Conservation (phyloP, 441 rosid species). For the Pelargonium citronellum region DNA sequence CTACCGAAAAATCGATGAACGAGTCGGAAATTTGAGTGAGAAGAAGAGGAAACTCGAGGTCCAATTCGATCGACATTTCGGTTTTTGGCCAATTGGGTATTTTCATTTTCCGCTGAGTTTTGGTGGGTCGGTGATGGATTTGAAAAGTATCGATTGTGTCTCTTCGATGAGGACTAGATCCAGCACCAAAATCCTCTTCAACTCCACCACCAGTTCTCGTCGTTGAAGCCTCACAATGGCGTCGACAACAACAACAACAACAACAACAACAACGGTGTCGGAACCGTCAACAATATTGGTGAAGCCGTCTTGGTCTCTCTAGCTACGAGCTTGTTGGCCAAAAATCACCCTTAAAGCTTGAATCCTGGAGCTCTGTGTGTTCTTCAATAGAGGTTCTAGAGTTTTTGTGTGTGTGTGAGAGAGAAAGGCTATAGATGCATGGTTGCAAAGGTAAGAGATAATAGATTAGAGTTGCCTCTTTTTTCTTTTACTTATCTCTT, state of each 20-base stretch:
- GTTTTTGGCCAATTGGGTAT: conserved; percentile 8
- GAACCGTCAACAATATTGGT: conserved; percentile 26
- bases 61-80: not conserved
- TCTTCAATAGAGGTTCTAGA: too few relatives aligned
- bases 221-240: conserved; percentile 39
- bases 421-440: too few relatives aligned
- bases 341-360: too few relatives aligned
- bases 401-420: too few relatives aligned
- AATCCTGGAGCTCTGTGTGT: too few relatives aligned
- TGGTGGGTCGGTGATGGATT: conserved; percentile 46
- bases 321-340: conserved; percentile 66
- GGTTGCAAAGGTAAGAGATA: too few relatives aligned
- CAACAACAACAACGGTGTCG: conserved; percentile 17
- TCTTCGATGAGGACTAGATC: conserved; percentile 71
- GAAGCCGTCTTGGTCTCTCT: conserved; percentile 54
- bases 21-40: conserved; percentile 22
- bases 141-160: conserved; percentile 63
- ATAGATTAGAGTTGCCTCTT: too few relatives aligned
- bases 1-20: not conserved
- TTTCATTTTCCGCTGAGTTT: not conserved
- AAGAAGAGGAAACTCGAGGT: conserved; percentile 15
- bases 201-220: conserved; percentile 41
- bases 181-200: conserved; percentile 32
- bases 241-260: conserved; percentile 22
- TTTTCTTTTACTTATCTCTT: too few relatives aligned